These are phyloP conservation scores for Ogataea glucozyma DNA, from an alignment of 805 yeast species.

Conservation along the genomic window DNA sequence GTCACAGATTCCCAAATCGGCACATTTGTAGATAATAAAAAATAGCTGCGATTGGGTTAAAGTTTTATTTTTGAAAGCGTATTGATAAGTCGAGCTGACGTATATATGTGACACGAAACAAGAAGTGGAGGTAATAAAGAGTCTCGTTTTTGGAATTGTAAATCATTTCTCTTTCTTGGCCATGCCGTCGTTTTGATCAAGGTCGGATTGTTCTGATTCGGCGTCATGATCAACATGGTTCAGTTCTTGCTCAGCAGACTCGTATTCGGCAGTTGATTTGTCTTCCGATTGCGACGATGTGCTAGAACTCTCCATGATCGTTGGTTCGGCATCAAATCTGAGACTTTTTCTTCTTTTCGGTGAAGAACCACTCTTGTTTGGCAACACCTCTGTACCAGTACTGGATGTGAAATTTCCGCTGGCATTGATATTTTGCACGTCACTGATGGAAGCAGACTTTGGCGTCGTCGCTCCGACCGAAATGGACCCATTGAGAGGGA, in stretches of 20 bases:
- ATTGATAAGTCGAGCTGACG: background rate
- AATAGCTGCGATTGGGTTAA: background rate
- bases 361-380: conserved; percentile 1
- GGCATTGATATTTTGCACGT: conserved; percentile 27
- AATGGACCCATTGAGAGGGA: conserved; percentile 13
- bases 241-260: conserved; percentile 1
- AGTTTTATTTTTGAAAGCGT: no score
- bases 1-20: conserved; percentile 20
- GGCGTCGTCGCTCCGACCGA: conserved; percentile 15
- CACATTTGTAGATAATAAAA: conserved; percentile 12
- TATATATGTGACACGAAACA: background rate
- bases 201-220: background rate
- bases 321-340: conserved; percentile 29
- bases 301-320: conserved; percentile 9
- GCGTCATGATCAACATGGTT: background rate
- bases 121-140: background rate
- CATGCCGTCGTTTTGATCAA: background rate
- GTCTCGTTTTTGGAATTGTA: background rate
- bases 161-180: conserved; percentile 1
- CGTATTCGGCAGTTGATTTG: conserved; percentile 1
- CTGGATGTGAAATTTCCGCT: conserved; percentile 26
- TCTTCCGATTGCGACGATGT: conserved; percentile 5
- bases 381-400: conserved; percentile 10
- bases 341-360: conserved; percentile 31
- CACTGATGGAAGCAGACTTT: conserved; percentile 17